Evolutionary conservation across 2,329 filamentous ascomycete species (phyloP).

Genomic region (Colletotrichum sp.): DNA sequence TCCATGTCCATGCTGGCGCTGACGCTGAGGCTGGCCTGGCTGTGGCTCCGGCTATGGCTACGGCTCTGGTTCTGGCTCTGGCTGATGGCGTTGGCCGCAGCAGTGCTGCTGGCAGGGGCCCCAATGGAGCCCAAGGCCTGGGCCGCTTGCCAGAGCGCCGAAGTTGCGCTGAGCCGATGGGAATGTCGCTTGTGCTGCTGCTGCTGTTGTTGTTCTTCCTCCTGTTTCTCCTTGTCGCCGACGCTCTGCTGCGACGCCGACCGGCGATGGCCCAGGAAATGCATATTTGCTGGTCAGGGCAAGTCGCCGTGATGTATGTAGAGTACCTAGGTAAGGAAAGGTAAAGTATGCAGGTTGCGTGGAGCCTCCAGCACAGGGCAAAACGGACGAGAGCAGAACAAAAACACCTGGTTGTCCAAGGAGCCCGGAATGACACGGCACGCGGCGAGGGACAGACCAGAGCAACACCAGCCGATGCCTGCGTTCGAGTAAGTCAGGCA

Average conservation of each 20-base stretch:
- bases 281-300: neutral
- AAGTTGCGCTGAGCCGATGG: constrained; percentile 11
- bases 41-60: neutral
- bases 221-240: constrained; percentile 12
- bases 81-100: constrained; percentile 17
- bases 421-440: neutral
- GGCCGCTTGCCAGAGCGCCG: constrained; percentile 17
- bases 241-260: constrained; percentile 15
- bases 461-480: neutral
- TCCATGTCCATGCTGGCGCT: constrained; percentile 12
- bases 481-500: neutral
- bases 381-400: neutral
- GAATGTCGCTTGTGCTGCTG: constrained; percentile 5
- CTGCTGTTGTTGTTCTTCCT: neutral
- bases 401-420: neutral
- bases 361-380: neutral
- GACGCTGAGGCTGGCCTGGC: constrained; percentile 18
- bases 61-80: constrained; percentile 9
- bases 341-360: neutral
- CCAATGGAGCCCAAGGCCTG: constrained; percentile 17
- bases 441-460: neutral
- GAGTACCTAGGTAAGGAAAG: neutral
- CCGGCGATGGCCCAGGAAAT: constrained; percentile 18
- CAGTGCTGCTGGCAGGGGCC: constrained; percentile 4
- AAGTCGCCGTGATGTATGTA: neutral